Evolutionary conservation across 2,329 filamentous ascomycete species (phyloP).

Genomic region (Claviceps pazoutovae): DNA sequence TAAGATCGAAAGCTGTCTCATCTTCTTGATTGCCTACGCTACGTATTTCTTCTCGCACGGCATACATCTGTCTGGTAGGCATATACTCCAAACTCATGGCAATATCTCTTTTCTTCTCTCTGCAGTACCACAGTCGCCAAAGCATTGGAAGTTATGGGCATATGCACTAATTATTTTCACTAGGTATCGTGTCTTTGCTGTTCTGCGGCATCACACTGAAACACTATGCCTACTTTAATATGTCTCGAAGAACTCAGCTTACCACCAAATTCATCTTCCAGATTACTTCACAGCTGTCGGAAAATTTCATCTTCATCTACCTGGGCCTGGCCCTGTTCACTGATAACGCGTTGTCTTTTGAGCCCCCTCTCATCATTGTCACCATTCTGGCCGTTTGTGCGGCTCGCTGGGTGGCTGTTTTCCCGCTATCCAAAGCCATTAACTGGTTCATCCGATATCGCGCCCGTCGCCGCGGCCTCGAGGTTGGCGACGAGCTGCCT

Average conservation of each 20-base stretch:
- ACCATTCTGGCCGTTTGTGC: constrained; percentile 84
- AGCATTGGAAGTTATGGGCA: too few species aligned
- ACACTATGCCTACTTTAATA: constrained; percentile 99
- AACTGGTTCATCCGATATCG: constrained; percentile 89
- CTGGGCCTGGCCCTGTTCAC: constrained; percentile 90
- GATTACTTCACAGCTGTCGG: constrained; percentile 82
- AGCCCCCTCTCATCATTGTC: constrained; percentile 88
- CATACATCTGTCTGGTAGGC: constrained; percentile 83
- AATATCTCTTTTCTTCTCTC: neutral
- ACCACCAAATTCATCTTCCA: constrained; percentile 98
- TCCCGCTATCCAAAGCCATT: constrained; percentile 76
- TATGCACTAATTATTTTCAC: neutral
- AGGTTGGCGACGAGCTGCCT: constrained; percentile 75
- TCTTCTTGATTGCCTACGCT: constrained; percentile 87
- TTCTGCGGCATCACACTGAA: constrained; percentile 98
- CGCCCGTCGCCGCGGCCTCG: constrained; percentile 56
- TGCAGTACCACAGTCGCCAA: neutral
- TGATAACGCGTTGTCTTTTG: constrained; percentile 74
- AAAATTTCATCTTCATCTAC: constrained; percentile 99
- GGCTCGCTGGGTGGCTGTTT: constrained; percentile 86
- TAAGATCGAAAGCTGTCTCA: constrained; percentile 91
- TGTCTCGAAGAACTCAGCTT: constrained; percentile 92
- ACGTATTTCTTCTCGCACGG: constrained; percentile 98
- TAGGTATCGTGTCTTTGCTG: constrained; percentile 86
- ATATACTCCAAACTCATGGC: too few species aligned